Evolutionary conservation across 305 asterid species (phyloP), one percentile per base, ranked within the genome.

Genomic region (Rubia peregrina): DNA sequence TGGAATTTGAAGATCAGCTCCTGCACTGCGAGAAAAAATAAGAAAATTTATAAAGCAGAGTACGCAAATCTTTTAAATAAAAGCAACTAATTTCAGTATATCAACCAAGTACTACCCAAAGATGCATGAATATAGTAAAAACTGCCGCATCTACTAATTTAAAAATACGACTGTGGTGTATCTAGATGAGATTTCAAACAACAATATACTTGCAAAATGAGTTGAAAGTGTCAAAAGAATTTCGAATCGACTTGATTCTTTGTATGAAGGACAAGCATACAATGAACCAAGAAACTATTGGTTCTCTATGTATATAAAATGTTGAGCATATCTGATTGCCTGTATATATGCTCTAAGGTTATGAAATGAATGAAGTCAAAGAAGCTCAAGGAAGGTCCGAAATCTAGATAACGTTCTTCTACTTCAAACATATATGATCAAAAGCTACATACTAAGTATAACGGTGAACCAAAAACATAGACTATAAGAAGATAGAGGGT

Each of bases 211-310:
- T 22, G 17, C 41, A 7, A 33, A 5, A 21, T 55, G 11, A 17
- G 61, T 71, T 11, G 40, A 26, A 22, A n/a, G 19, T 16, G 33
- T 40, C 3, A 48, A 48, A 73, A 68, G 56, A 73, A 33, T 63
- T 16, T 48, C 70, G 68, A 81, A 75, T 41, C 71, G 17, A 91
- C 97, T 96, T 76, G 96, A 95, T 88, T 86, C 85, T 77, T 85
- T 84, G 89, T 86, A 89, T 2, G 95, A 80, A 12, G 89, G 88
- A 96, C 97, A 91, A 76, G 88, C 96, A 75, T 89, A 91, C 12
- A 96, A 89, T 59, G 97, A 86, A 72, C 97, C 97, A 64, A 91
- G 92, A 82, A 91, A 91, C 79, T 91, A 91, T 71, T 91, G 97
- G 75, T 91, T 91, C 79, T 89, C 96, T 71, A 91, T 89, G 56